Percentiles rank a stretch among this genome's conserved stretches.
Conservation (phyloP, 1,284 basidiomycete species). For the Ustilago bromivora region DNA sequence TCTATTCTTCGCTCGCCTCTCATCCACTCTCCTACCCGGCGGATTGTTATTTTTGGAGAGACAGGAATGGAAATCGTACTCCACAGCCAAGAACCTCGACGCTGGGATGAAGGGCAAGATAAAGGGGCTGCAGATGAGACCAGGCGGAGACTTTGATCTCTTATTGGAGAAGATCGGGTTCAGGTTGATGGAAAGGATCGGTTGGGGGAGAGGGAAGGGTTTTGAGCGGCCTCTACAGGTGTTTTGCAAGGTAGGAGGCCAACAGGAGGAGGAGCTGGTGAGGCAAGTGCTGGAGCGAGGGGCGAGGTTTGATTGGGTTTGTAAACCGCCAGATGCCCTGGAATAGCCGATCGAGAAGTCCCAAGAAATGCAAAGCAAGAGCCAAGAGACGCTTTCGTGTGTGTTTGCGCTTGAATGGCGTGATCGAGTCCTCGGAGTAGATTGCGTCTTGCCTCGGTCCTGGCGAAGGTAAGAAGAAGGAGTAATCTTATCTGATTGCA, state of each 20-base stretch:
- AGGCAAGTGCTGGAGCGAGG: background rate
- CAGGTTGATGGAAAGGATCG: constrained; percentile 6
- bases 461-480: background rate
- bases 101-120: constrained; percentile 22
- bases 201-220: constrained; percentile 18
- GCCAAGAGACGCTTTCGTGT: too few species aligned
- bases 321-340: constrained; percentile 1
- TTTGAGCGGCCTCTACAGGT: constrained; percentile 35
- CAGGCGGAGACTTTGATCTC: constrained; percentile 40
- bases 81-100: constrained; percentile 25
- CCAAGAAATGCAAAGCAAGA: too few species aligned
- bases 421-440: background rate
- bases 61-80: constrained; percentile 44
- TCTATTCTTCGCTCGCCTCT: constrained; percentile 31
- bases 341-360: background rate
- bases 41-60: constrained; percentile 30
- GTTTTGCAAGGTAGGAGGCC: constrained; percentile 12
- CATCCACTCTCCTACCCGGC: constrained; percentile 10
- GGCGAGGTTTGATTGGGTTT: constrained; percentile 17
- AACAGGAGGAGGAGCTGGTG: background rate
- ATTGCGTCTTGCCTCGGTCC: background rate
- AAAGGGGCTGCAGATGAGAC: constrained; percentile 26
- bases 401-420: constrained; percentile 1
- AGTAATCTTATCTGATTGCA: constrained; percentile 15
- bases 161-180: constrained; percentile 29